Evolutionary conservation across 768 basidiomycete species (phyloP).

Genomic region (Royoungia palumana): DNA sequence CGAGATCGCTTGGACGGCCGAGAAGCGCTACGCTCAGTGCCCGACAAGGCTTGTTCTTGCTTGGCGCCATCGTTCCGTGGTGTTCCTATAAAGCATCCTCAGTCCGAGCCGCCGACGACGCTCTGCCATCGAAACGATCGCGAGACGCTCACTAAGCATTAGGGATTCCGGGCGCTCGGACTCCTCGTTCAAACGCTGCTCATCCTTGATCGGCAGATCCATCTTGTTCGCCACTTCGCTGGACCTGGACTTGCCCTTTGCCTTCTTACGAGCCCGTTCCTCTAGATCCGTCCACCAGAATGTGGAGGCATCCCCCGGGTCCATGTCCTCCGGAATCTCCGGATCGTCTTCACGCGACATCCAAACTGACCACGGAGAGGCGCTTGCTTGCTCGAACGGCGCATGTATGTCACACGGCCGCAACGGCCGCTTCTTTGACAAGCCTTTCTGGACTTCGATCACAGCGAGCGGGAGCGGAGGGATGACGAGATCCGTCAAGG

Average conservation of each 20-base stretch:
- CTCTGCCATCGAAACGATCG: too few species aligned
- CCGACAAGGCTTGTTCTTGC: not conserved
- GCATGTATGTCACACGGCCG: slow-evolving; percentile 1
- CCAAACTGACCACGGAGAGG: not conserved
- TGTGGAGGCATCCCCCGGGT: slow-evolving; percentile 3
- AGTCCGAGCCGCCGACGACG: too few species aligned
- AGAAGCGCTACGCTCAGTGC: too few species aligned
- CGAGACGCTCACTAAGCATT: too few species aligned
- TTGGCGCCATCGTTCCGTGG: not conserved
- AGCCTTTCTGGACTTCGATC: slow-evolving; percentile 1
- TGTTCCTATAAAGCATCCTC: too few species aligned
- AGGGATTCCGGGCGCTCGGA: too few species aligned
- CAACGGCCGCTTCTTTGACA: not conserved
- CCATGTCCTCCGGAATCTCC: not conserved
- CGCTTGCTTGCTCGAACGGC: not conserved
- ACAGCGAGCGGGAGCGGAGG: slow-evolving; percentile 1
- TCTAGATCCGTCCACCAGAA: slow-evolving; percentile 11
- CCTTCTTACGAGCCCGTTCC: not conserved
- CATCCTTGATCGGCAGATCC: too few species aligned
- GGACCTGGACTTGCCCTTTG: too few species aligned
- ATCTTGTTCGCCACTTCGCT: too few species aligned
- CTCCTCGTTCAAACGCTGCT: too few species aligned
- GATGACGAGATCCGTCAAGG: not conserved
- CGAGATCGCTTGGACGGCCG: not conserved
- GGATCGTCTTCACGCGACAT: not conserved